Evolutionary conservation across 495 filamentous ascomycete species (phyloP).

Genomic region (Neurospora sp.): DNA sequence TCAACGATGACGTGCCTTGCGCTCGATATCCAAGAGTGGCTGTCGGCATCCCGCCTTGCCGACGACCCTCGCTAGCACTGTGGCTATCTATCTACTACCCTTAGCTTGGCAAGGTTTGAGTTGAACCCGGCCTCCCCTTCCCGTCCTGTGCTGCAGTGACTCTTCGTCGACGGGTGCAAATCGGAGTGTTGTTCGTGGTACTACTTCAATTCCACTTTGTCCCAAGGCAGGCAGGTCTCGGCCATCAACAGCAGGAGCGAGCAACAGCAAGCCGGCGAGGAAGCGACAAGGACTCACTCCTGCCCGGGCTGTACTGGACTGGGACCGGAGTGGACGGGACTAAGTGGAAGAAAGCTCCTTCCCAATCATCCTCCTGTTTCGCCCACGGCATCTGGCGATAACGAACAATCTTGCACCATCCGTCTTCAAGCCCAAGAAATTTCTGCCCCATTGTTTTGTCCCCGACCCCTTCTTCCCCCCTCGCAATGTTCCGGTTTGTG

Average conservation of each 20-base stretch:
- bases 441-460: conserved; percentile 3
- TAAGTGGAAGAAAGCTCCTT: not conserved
- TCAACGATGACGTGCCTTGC: not conserved
- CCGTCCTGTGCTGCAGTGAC: not conserved
- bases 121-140: not conserved
- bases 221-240: not conserved
- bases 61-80: not conserved
- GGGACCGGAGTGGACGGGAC: not conserved
- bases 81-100: not conserved
- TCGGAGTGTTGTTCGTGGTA: not conserved
- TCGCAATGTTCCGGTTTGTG: not conserved
- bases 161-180: not conserved
- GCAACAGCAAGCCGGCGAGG: not conserved
- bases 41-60: not conserved
- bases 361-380: not conserved
- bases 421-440: not conserved
- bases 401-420: not conserved
- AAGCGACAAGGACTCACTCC: not conserved
- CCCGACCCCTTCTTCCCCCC: not conserved
- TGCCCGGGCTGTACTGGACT: not conserved
- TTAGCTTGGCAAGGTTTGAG: not conserved
- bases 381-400: not conserved
- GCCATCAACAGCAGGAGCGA: not conserved
- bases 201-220: not conserved
- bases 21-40: not conserved